Base-by-base conservation (phyloP, 1,284 basidiomycete genomes). In the Kwoniella shivajii region DNA sequence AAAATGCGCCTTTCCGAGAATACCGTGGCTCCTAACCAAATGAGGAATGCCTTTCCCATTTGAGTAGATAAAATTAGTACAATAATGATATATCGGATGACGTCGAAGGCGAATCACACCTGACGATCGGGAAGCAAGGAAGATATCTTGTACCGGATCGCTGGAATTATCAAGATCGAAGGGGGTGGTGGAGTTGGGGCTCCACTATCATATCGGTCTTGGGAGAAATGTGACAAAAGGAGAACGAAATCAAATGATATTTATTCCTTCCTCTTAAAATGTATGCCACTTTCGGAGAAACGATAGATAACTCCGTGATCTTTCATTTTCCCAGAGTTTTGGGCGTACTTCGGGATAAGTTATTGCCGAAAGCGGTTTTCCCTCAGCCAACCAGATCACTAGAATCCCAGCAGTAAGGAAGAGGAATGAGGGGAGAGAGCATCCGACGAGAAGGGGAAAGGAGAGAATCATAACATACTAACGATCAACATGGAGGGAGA, bases 161-260 rank as follows among this genome's bases (percentile, higher is more conserved):
- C 50, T 43, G 50, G 50, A 51, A 51, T 53, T 16, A 24, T 43
- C 37, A 26, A 34, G 29, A 52, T 53, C 43, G 43, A 39, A 22
- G 14, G 24, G 16, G 4, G 30, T 14, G 22, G 41, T 34, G 50
- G 50, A 41, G 38, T 26, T 38, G 49, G 36, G 20, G 45, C 29
- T 33, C 45, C 30, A 6, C 14, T 34, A n/a, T 33, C 7, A 18
- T 18, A 38, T 11, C 11, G 11, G 6, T 10, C 18, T 6, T 38
- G 37, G 37, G 37, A 38, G 37, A 38, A 38, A 43, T 0, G 11
- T 20, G 20, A 27, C 16, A 43, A 43, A 43, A 6, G 6, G n/a
- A 18, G n/a, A 38, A 38, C 10, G n/a, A 6, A n/a, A 38, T 11
- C n/a, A n/a, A n/a, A n/a, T n/a, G n/a, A 38, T 38, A 11, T 13